These are phyloP conservation scores for Cutaneotrichosporon cavernicola DNA, from an alignment of 1,284 basidiomycete species.

Conservation along the genomic window DNA sequence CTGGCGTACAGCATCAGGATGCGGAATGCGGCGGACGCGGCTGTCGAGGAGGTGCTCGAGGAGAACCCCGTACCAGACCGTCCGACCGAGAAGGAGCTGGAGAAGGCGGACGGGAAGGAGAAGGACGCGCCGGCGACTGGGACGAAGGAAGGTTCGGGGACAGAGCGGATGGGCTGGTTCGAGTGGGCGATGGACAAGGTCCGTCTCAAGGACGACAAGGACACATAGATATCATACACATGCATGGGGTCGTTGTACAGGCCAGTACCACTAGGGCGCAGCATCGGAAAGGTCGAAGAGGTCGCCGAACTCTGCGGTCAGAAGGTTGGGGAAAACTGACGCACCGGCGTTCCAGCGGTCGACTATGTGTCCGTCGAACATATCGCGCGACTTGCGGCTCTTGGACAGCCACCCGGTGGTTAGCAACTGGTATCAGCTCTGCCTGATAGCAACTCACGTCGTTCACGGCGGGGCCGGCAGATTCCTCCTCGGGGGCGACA, in stretches of 20 bases:
- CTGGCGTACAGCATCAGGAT: constrained; percentile 24
- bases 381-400: constrained; percentile 19
- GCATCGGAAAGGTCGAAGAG: constrained; percentile 23
- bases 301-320: constrained; percentile 42
- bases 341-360: constrained; percentile 44
- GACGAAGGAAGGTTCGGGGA: neutral
- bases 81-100: constrained; percentile 17
- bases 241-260: constrained; percentile 13
- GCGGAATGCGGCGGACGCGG: constrained; percentile 23
- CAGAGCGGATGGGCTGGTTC: neutral
- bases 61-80: constrained; percentile 6
- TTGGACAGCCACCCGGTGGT: neutral
- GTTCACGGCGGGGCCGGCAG: neutral
- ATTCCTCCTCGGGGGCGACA: neutral
- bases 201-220: neutral
- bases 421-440: constrained; percentile 10
- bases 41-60: constrained; percentile 7
- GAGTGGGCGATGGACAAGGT: constrained; percentile 6
- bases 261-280: neutral
- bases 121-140: neutral
- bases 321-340: constrained; percentile 14
- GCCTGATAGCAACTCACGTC: neutral
- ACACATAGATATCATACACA: constrained; percentile 12
- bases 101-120: neutral
- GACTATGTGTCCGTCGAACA: constrained; percentile 43